phyloP scores from a whole-genome alignment of 1,284 basidiomycete genomes.

The Irpex sp. region DNA sequence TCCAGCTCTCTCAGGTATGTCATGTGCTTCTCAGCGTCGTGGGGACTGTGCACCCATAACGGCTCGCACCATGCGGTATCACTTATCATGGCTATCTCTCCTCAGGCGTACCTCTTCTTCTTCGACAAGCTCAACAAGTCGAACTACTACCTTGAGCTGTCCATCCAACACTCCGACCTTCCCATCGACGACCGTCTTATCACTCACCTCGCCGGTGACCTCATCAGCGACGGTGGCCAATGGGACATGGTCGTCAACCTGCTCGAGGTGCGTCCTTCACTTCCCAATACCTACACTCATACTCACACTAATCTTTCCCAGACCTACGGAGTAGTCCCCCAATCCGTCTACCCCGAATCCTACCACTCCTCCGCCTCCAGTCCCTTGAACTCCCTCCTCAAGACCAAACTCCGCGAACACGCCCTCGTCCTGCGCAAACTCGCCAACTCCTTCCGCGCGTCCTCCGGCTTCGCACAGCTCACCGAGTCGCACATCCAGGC shows the following conservation, averaged over 20 bases:
- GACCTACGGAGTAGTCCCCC: constrained; percentile 83
- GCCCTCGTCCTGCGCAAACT: constrained; percentile 75
- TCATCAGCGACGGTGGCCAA: constrained; percentile 90
- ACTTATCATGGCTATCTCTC: neutral
- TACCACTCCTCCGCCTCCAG: constrained; percentile 73
- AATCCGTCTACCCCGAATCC: constrained; percentile 81
- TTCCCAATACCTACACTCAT: neutral
- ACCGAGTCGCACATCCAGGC: constrained; percentile 33
- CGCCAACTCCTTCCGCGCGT: constrained; percentile 42
- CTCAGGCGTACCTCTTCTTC: constrained; percentile 84
- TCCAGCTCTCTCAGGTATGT: constrained; percentile 81
- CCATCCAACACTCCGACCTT: constrained; percentile 77
- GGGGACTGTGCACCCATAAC: neutral
- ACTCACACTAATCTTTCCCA: constrained; percentile 15
- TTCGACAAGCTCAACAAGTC: constrained; percentile 94
- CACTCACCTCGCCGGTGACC: constrained; percentile 68
- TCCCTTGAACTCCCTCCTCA: constrained; percentile 76
- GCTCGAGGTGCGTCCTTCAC: constrained; percentile 44
- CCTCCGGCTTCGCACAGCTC: constrained; percentile 37
- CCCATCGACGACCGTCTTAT: constrained; percentile 82
- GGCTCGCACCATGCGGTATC: neutral
- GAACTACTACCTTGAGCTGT: constrained; percentile 90
- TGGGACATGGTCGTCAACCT: constrained; percentile 95
- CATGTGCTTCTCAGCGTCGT: no score
- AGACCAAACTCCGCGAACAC: constrained; percentile 88